Conservation (phyloP, 225 moss, liverwort and hornwort species). For the Rhytidiadelphus loreus region DNA sequence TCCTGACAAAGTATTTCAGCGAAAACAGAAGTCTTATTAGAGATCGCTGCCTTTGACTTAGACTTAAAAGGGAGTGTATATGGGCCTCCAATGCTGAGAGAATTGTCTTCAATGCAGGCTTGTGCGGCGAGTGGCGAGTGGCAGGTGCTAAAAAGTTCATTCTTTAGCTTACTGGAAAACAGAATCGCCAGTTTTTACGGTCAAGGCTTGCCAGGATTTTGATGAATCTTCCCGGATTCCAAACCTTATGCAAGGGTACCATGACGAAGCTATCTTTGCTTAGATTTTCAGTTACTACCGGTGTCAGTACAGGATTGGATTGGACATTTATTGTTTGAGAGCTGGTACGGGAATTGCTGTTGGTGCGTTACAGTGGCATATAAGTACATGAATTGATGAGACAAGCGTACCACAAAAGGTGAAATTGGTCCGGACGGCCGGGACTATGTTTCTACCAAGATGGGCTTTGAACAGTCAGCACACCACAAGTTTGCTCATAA, state of each 20-base stretch:
- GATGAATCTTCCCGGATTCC: neutral
- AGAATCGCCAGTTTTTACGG: neutral
- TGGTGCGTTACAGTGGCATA: neutral
- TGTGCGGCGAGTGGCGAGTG: neutral
- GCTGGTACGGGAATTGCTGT: neutral
- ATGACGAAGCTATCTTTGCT: neutral
- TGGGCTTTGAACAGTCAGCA: neutral
- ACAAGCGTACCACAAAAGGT: neutral
- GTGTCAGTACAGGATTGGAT: neutral
- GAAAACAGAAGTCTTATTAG: neutral
- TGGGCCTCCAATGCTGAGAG: neutral
- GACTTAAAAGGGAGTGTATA: neutral
- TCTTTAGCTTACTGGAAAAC: neutral
- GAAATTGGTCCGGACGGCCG: neutral
- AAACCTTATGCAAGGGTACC: neutral
- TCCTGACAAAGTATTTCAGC: neutral
- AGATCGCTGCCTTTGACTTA: neutral
- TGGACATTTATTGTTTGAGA: neutral
- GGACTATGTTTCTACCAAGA: constrained; percentile 3
- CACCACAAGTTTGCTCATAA: neutral
- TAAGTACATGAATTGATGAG: neutral
- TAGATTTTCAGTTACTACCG: neutral
- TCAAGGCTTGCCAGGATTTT: neutral
- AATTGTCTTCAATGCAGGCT: neutral
- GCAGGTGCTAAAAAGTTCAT: neutral